Percentiles rank a stretch among this genome's conserved stretches.
phyloP scores from a whole-genome alignment of 2,329 filamentous ascomycete genomes.

The Aspergillus quadricinctus region DNA sequence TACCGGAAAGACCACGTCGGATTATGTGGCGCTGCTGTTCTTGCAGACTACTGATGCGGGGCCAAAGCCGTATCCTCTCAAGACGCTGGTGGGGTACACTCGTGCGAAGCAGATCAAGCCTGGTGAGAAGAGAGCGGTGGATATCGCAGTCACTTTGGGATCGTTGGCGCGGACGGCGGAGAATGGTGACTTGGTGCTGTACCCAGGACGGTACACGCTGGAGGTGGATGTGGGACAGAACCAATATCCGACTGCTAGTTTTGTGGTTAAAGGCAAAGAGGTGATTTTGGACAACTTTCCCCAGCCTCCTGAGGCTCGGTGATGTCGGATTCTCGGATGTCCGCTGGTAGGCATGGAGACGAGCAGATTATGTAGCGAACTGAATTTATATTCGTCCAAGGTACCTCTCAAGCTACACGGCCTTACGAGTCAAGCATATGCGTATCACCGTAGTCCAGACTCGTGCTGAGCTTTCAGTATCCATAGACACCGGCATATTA shows the following conservation, averaged over 20 bases:
- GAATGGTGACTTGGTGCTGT: conserved; percentile 29
- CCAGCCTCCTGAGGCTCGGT: not conserved
- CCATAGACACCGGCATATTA: too few species aligned
- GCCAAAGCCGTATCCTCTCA: conserved; percentile 31
- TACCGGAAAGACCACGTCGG: conserved; percentile 26
- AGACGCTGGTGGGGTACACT: conserved; percentile 29
- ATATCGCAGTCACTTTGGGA: conserved; percentile 27
- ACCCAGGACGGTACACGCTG: conserved; percentile 28
- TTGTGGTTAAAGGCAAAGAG: not conserved
- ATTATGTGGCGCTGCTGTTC: conserved; percentile 34
- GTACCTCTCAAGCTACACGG: too few species aligned
- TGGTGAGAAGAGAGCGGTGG: conserved; percentile 15
- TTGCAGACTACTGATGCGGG: conserved; percentile 24
- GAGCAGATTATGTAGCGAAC: too few species aligned
- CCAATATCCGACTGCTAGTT: not conserved
- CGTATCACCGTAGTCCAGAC: too few species aligned
- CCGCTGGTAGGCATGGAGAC: not conserved
- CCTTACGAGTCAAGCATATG: too few species aligned
- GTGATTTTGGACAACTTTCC: not conserved
- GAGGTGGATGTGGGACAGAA: conserved; percentile 2
- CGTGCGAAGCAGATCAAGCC: conserved; percentile 17
- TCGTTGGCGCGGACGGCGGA: conserved; percentile 27
- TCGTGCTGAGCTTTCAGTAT: too few species aligned
- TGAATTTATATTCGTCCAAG: too few species aligned
- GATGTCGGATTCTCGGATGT: not conserved